These are phyloP conservation scores for Mycosarcoma mackinlayi DNA, from an alignment of 1,284 basidiomycete species.

Conservation along the genomic window DNA sequence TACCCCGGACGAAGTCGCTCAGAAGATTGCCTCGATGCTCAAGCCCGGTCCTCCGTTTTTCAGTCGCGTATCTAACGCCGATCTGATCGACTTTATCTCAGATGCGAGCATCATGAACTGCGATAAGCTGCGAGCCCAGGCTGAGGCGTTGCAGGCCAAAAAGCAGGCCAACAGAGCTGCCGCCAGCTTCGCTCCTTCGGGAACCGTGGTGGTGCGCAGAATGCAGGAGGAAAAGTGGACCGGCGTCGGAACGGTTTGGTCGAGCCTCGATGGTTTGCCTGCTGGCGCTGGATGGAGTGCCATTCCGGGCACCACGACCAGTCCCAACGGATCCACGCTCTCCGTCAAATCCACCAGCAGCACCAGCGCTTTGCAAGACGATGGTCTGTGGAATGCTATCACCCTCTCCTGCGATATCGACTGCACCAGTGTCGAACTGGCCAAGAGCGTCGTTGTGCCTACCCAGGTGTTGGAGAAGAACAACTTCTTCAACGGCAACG, in stretches of 20 bases:
- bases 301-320: constrained; percentile 38
- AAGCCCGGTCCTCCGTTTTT: constrained; percentile 61
- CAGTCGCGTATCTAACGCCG: constrained; percentile 52
- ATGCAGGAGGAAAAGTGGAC: constrained; percentile 44
- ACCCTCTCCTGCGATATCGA: constrained; percentile 51
- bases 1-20: constrained; percentile 51
- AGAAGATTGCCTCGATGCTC: constrained; percentile 60
- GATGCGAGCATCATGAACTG: constrained; percentile 58
- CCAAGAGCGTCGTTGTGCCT: constrained; percentile 51
- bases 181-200: constrained; percentile 25
- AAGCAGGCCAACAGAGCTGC: constrained; percentile 25
- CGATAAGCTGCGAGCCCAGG: constrained; percentile 33
- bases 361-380: constrained; percentile 36
- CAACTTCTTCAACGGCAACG: constrained; percentile 56
- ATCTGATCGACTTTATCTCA: constrained; percentile 54
- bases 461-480: constrained; percentile 45
- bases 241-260: constrained; percentile 58
- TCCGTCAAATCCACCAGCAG: constrained; percentile 8
- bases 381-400: constrained; percentile 58
- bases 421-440: constrained; percentile 45
- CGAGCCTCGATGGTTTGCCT: constrained; percentile 46
- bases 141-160: constrained; percentile 19
- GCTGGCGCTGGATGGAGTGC: constrained; percentile 35
- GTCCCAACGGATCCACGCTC: constrained; percentile 12
- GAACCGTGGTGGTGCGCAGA: constrained; percentile 30